Percentiles rank a stretch among this genome's conserved stretches.
phyloP scores from a whole-genome alignment of 2,329 filamentous ascomycete genomes.

The Scedosporium minutisporum region DNA sequence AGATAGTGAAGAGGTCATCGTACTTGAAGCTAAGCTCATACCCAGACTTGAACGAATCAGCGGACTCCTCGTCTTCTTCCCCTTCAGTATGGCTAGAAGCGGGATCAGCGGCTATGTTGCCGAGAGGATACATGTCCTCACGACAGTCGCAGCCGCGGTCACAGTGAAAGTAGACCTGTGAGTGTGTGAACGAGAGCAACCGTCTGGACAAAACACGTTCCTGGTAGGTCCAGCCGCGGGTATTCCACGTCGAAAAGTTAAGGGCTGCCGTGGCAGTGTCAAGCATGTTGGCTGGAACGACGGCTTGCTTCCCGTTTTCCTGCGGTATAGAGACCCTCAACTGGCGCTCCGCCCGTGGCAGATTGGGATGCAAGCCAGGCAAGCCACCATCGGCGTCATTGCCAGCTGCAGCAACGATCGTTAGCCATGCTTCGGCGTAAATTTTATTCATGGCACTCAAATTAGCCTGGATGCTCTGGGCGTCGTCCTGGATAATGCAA shows the following conservation, averaged over 20 bases:
- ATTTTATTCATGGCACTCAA: constrained; percentile 33
- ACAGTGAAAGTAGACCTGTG: constrained; percentile 30
- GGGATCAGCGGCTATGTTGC: too few species aligned
- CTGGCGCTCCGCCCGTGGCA: background rate
- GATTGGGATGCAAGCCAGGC: background rate
- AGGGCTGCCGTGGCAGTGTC: background rate
- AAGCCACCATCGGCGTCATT: background rate
- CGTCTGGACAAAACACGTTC: constrained; percentile 25
- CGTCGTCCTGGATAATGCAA: constrained; percentile 34
- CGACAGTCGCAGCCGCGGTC: constrained; percentile 24
- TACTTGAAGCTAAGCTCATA: too few species aligned
- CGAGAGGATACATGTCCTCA: constrained; percentile 19
- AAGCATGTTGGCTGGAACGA: background rate
- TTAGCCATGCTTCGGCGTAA: constrained; percentile 33
- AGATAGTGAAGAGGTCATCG: background rate
- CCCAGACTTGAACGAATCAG: too few species aligned
- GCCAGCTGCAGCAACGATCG: constrained; percentile 20
- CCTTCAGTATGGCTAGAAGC: too few species aligned
- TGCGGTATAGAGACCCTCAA: background rate
- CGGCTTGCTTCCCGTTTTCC: too few species aligned
- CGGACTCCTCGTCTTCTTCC: background rate
- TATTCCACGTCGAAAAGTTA: constrained; percentile 21
- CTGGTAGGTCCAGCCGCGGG: constrained; percentile 26
- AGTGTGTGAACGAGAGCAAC: constrained; percentile 25
- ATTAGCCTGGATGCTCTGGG: constrained; percentile 24